Conservation (phyloP, 306 rosid species). For the Fragaria vesca region DNA sequence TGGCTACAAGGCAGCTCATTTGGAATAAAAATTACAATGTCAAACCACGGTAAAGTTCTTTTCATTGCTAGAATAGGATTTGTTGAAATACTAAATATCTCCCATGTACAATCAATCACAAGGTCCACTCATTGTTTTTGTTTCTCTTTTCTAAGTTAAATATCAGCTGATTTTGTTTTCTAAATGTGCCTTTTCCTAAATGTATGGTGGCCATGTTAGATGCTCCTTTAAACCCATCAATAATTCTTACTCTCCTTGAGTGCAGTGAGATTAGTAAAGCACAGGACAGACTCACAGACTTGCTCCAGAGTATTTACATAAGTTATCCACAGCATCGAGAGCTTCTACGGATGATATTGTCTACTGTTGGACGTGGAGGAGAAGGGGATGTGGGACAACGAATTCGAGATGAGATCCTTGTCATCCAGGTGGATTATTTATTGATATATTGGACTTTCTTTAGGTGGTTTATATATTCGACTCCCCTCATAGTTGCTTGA, state of each 20-base stretch:
- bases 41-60: constrained; percentile 82
- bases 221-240: constrained; percentile 24
- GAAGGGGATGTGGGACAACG: constrained; percentile 99
- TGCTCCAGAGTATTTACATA: constrained; percentile 68
- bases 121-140: not conserved
- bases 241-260: constrained; percentile 21
- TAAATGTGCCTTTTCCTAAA: not conserved
- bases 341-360: constrained; percentile 81
- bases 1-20: constrained; percentile 96
- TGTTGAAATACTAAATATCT: constrained; percentile 1
- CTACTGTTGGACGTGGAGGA: constrained; percentile 98
- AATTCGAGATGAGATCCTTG: constrained; percentile 96
- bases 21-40: constrained; percentile 99
- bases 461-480: constrained; percentile 15
- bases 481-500: constrained; percentile 14
- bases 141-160: constrained; percentile 19
- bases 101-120: constrained; percentile 8
- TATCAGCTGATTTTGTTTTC: not conserved
- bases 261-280: constrained; percentile 95
- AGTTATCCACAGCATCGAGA: constrained; percentile 74
- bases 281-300: constrained; percentile 90
- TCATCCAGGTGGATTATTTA: constrained; percentile 66
- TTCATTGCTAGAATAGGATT: constrained; percentile 18
- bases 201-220: constrained; percentile 11
- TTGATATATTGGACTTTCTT: constrained; percentile 9